Evolutionary conservation across 1,284 basidiomycete genomes (phyloP), one percentile per base, ranked within the genome.

Genomic region (Ustilago trichophora): DNA sequence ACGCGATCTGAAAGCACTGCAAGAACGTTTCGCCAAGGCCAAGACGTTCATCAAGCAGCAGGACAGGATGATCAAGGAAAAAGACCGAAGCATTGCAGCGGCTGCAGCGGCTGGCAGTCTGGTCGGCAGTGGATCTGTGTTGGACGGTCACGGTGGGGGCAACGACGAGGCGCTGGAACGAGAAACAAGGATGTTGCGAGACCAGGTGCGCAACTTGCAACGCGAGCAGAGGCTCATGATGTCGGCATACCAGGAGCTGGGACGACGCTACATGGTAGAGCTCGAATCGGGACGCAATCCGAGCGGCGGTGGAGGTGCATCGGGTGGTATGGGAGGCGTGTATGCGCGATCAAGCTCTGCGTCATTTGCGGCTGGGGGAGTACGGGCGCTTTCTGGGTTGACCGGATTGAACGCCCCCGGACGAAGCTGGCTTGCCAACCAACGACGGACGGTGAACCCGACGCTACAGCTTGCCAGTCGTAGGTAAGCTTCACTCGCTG

Each of bases 11-110:
- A 91, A 90, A 82, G 88, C 86, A 12, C 80, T 87, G 1, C 87
- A 88, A 66, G 91, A 92, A 66, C 93, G 92, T 81, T 85, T 96
- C 42, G 81, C 85, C 65, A 93, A 93, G 82, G 91, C 92, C 4
- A 89, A 88, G 73, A 85, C 92, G 89, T 93, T 95, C 82, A 93
- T 96, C 84, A 91, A 91, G 82, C 86, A 89, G 47, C 93, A 96
- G 82, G 92, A 95, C 83, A 63, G 59, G 42, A 70, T 75, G 62
- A 64, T 76, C 62, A 74, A 76, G 60, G 74, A 74, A 15, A 69
- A 60, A 47, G 69, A 76, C 32, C 53, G 73, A 18, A 56, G 45
- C 41, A 40, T 63, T 18, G 67, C 56, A 15, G 55, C 51, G 10
- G 52, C 47, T 0, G 50, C 55, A 2, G 52, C 51, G 7, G 52